Evolutionary conservation across 352 stramenopile species (phyloP), one percentile per base, ranked within the genome.

Genomic region (Saprolegnia parasitica): DNA sequence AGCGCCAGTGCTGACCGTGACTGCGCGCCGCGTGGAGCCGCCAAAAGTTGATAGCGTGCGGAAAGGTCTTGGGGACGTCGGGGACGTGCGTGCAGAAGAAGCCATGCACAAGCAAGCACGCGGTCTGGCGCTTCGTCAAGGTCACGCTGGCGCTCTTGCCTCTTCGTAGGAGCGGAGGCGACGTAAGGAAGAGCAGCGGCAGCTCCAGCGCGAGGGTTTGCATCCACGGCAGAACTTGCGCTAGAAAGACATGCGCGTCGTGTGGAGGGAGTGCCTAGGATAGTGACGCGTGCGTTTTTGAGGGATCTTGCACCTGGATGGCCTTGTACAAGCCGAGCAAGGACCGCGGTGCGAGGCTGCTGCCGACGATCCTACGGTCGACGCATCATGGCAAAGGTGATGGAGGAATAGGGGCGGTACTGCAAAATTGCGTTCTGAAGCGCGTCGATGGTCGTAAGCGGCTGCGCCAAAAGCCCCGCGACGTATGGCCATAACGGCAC

Each of bases 401-500:
- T 47, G 24, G 15, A 77, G 40, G 8, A 15, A 15, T 16, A 58
- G 52, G 15, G 32, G 15, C 72, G 74, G 68, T 76, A 90, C 84
- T 71, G 35, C 66, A 87, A 73, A 23, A 91, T 37, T 63, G 77
- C 71, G 3, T 24, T 15, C 1, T 67, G 24, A 20, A 92, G 74
- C 13, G 86, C 81, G 0, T 70, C 52, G 0, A 74, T 60, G 29
- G 76, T 74, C 1, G 23, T 63, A 42, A 89, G 87, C 2, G 83
- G 83, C 20, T 76, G 65, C 2, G 68, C 68, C 45, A 93, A 35
- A 24, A 79, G 78, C 9, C 76, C 76, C 15, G 85, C 72, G 40
- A 83, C 68, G 60, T 91, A 93, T 4, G 85, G 85, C 85, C 85
- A 93, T n/a, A 87, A 47, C 47, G 85, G 85, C 49, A 93, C 78